A percentile compares a stretch with the other conserved stretches of the same genome.
Evolutionary conservation across 148 eudicot species (phyloP).

Genomic region (Agrostemma githago): DNA sequence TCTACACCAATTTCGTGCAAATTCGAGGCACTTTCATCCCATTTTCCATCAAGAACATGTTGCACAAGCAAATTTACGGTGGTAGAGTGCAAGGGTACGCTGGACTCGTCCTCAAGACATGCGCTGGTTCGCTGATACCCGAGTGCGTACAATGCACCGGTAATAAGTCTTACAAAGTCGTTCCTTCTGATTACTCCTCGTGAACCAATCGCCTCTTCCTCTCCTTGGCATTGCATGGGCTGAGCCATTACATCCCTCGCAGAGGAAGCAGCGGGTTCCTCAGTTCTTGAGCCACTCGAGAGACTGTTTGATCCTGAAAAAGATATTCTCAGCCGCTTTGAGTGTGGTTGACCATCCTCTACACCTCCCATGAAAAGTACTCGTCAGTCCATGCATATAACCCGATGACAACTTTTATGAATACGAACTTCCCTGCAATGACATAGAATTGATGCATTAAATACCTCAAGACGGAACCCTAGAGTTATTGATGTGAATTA

Average conservation of each 20-base stretch:
- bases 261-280: constrained; percentile 30
- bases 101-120: constrained; percentile 71
- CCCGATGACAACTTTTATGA: constrained; percentile 15
- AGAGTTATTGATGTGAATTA: background rate
- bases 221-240: constrained; percentile 50
- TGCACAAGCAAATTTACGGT: constrained; percentile 50
- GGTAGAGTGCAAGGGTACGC: constrained; percentile 55
- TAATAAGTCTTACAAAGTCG: constrained; percentile 62
- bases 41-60: constrained; percentile 63
- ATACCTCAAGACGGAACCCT: background rate
- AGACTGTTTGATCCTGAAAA: constrained; percentile 34
- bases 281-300: constrained; percentile 27
- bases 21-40: constrained; percentile 64
- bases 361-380: constrained; percentile 61
- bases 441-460: background rate
- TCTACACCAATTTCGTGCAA: constrained; percentile 48
- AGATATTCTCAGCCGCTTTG: constrained; percentile 46
- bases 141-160: constrained; percentile 70
- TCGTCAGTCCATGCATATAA: constrained; percentile 52
- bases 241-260: constrained; percentile 61
- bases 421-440: constrained; percentile 19
- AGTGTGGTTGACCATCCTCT: constrained; percentile 59
- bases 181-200: constrained; percentile 53
- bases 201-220: constrained; percentile 61
- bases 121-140: constrained; percentile 63